phyloP scores from a whole-genome alignment of 805 yeast species.

The Starmerella geochares region DNA sequence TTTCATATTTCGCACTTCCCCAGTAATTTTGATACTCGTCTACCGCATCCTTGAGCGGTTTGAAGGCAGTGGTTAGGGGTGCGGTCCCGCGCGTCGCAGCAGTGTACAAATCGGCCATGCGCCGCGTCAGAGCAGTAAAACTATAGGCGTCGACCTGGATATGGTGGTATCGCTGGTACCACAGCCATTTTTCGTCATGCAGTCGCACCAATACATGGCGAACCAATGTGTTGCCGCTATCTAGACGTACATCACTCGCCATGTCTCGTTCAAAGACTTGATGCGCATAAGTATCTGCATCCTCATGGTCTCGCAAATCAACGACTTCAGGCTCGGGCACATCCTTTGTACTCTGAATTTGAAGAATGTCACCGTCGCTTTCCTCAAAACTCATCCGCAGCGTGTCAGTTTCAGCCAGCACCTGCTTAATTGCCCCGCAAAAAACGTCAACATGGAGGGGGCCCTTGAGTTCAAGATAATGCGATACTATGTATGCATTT shows the following conservation, averaged over 20 bases:
- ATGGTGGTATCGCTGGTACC: slow-evolving; percentile 21
- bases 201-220: slow-evolving; percentile 9
- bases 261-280: slow-evolving; percentile 7
- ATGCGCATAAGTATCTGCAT: neutral
- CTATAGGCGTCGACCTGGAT: slow-evolving; percentile 19
- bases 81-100: neutral
- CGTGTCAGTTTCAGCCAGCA: slow-evolving; percentile 15
- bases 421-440: slow-evolving; percentile 9
- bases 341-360: neutral
- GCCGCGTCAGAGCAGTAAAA: slow-evolving; percentile 17
- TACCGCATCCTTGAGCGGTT: slow-evolving; percentile 6
- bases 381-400: slow-evolving; percentile 11
- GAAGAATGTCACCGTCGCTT: slow-evolving; percentile 10
- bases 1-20: slow-evolving; percentile 1
- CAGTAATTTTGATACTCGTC: slow-evolving; percentile 12
- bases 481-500: slow-evolving; percentile 15
- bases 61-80: neutral
- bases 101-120: slow-evolving; percentile 17
- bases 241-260: slow-evolving; percentile 4
- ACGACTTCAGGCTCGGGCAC: slow-evolving; percentile 7
- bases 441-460: slow-evolving; percentile 2
- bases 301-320: slow-evolving; percentile 5
- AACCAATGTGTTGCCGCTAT: neutral
- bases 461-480: slow-evolving; percentile 13
- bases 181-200: slow-evolving; percentile 1